Evolutionary conservation across 768 basidiomycete genomes (phyloP).

Genomic region (Leucocoprinus leucothites): DNA sequence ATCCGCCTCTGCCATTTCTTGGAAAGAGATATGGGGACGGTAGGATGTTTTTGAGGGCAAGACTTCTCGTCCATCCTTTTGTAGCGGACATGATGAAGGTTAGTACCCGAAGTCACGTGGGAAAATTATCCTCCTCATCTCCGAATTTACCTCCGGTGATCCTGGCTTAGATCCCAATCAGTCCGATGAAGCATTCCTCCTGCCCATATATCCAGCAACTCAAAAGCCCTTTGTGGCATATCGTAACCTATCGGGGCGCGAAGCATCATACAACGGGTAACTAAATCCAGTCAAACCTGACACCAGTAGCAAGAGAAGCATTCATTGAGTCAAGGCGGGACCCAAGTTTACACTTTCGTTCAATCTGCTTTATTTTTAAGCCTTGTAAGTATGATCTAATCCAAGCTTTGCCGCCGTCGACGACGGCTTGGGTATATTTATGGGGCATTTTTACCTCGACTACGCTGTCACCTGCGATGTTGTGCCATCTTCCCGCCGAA

Average conservation of each 20-base stretch:
- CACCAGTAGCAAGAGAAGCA: neutral
- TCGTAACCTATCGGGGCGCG: neutral
- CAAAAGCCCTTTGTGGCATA: neutral
- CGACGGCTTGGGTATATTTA: neutral
- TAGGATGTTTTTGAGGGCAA: constrained; percentile 8
- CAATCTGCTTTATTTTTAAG: neutral
- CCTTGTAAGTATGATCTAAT: neutral
- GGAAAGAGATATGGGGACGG: neutral
- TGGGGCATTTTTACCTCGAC: neutral
- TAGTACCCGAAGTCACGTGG: constrained; percentile 9
- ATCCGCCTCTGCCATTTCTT: constrained; percentile 39
- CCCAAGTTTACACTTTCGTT: neutral
- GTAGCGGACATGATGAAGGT: constrained; percentile 11
- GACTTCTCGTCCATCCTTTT: constrained; percentile 8
- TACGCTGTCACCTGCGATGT: constrained; percentile 16
- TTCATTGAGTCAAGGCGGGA: neutral
- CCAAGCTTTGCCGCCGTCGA: neutral
- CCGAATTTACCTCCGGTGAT: neutral
- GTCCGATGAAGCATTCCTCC: too few species aligned
- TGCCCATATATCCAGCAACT: too few species aligned
- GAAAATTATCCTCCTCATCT: constrained; percentile 3
- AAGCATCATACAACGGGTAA: constrained; percentile 8
- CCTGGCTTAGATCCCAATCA: too few species aligned
- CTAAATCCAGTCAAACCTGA: neutral
- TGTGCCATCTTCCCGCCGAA: constrained; percentile 51